Evolutionary conservation across 1,284 basidiomycete species (phyloP), one percentile per base, ranked within the genome.

Genomic region (Trichosporon coremiiforme): DNA sequence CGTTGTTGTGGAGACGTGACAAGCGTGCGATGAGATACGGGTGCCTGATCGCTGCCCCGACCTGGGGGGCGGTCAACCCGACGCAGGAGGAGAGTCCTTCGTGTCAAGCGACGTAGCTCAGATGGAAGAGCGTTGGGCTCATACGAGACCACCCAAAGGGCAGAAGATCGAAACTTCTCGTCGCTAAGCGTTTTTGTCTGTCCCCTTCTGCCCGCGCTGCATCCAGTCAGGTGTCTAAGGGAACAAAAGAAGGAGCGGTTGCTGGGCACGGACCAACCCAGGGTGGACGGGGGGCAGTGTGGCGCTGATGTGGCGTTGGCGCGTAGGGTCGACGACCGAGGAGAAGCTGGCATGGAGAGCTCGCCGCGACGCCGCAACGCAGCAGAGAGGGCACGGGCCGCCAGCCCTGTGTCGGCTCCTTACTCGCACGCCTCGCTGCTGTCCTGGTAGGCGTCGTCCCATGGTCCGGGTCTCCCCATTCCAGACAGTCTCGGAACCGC

Each of bases 141-240:
- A 62, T 62, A 62, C 57, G 57, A 62, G 57, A 10, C 57, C 57
- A 62, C 57, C 57, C 57, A 62, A 62, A 62, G 57, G 57, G 57
- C 57, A 62, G 57, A 62, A 62, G 57, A 62, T 62, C 57, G 57
- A 62, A 62, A 62, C 57, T 62, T 62, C 57, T 62, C 57, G 57
- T 62, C 57, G 57, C 57, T 62, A 62, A 35, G 31, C 17, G 57
- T 62, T 62, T 62, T 62, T 62, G 57, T 33, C 17, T 35, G 25
- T 25, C 25, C 25, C 31, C 15, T 31, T 17, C 29, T 15, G 25
- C 25, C 25, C 31, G 15, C 17, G 1, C 50, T 53, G 20, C 2
- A 3, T 9, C 20, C 10, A 10, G 20, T 53, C 22, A 53, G 50
- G 50, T 25, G 50, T 7, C 36, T 2, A 10, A 3, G 20, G n/a